These are phyloP conservation scores for Didymella pinodella DNA, from an alignment of 2,329 filamentous ascomycete species.

Conservation along the genomic window DNA sequence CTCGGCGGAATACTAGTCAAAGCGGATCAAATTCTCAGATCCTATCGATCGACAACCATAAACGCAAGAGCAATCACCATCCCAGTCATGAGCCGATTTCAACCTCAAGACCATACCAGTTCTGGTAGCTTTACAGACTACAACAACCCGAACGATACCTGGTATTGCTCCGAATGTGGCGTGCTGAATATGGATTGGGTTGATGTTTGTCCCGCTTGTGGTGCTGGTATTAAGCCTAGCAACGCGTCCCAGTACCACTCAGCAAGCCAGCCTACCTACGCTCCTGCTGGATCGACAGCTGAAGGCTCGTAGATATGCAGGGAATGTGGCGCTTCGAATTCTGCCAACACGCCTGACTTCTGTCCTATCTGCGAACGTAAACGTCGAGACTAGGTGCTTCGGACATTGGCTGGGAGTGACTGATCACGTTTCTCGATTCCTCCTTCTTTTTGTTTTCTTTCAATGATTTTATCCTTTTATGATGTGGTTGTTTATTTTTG, in stretches of 20 bases:
- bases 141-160: constrained; percentile 8
- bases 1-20: too few relatives aligned
- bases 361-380: background rate
- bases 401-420: too few relatives aligned
- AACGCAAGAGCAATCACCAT: too few relatives aligned
- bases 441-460: too few relatives aligned
- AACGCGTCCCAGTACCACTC: background rate
- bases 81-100: too few relatives aligned
- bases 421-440: too few relatives aligned
- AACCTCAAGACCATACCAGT: too few relatives aligned
- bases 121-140: background rate
- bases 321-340: background rate
- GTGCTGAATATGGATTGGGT: constrained; percentile 2
- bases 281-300: background rate
- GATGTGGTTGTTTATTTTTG: too few relatives aligned
- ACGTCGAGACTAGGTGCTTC: too few relatives aligned
- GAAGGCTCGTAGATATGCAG: background rate
- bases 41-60: too few relatives aligned
- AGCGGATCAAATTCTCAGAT: too few relatives aligned
- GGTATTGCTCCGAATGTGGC: constrained; percentile 15
- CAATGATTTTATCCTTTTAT: background rate
- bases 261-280: background rate
- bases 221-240: background rate
- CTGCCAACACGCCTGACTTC: background rate
- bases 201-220: constrained; percentile 1